These are phyloP conservation scores for Colletotrichum sojae DNA, from an alignment of 2,329 filamentous ascomycete species.

Conservation along the genomic window DNA sequence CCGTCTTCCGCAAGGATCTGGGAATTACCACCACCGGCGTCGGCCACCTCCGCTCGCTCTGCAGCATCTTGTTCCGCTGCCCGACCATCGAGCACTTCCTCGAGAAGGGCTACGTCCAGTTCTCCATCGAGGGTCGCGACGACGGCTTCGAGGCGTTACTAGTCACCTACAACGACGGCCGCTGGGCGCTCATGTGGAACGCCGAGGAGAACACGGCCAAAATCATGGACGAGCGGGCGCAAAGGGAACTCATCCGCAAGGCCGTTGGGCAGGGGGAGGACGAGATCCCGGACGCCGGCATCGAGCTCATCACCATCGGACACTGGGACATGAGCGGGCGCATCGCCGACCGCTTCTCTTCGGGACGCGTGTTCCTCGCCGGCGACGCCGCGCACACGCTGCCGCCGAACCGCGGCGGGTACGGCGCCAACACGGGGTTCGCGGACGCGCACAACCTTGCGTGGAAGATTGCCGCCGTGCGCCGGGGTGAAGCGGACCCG, in stretches of 20 bases:
- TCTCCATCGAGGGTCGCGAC: slow-evolving; percentile 46
- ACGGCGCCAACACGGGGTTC: slow-evolving; percentile 44
- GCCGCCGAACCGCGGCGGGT: slow-evolving; percentile 26
- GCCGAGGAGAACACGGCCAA: neutral
- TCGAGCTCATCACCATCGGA: slow-evolving; percentile 42
- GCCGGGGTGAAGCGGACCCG: slow-evolving; percentile 43
- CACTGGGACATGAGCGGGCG: slow-evolving; percentile 44
- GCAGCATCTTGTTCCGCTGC: slow-evolving; percentile 53
- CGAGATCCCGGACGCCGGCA: slow-evolving; percentile 33
- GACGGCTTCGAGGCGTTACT: slow-evolving; percentile 46
- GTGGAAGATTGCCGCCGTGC: slow-evolving; percentile 57
- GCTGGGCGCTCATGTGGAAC: slow-evolving; percentile 42
- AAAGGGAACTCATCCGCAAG: slow-evolving; percentile 13
- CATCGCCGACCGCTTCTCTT: slow-evolving; percentile 13
- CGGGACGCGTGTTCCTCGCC: slow-evolving; percentile 37
- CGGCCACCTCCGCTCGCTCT: slow-evolving; percentile 49
- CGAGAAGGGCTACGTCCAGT: slow-evolving; percentile 50
- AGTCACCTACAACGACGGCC: slow-evolving; percentile 44
- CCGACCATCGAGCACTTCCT: slow-evolving; percentile 47
- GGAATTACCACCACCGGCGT: slow-evolving; percentile 47
- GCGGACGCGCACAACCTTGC: slow-evolving; percentile 58
- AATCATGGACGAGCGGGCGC: neutral
- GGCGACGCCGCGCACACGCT: slow-evolving; percentile 42
- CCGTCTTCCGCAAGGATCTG: slow-evolving; percentile 47
- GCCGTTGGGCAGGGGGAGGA: neutral